Conservation (phyloP, 139 green algal species). For the Auxenochlorella pyrenoidosa region DNA sequence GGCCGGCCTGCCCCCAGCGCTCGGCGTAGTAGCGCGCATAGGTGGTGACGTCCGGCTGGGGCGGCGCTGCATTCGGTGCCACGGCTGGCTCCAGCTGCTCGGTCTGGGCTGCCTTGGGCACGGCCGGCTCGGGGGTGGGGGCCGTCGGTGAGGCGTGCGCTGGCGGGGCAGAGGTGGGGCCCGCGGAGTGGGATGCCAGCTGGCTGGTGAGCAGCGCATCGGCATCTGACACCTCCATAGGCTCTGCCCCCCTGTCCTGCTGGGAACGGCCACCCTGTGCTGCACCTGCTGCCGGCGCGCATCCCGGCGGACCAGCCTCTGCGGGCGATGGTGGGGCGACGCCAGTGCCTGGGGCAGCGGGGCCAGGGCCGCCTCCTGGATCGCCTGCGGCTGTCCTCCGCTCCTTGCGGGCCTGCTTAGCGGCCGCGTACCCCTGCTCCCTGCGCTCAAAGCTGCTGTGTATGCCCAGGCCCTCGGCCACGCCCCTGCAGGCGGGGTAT, state of each 20-base stretch:
- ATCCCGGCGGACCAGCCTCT: background rate
- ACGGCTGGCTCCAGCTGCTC: background rate
- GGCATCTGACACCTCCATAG: background rate
- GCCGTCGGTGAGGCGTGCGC: background rate
- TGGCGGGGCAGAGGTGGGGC: background rate
- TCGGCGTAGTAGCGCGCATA: slow-evolving; percentile 39
- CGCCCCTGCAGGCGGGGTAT: background rate
- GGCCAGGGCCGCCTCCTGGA: background rate
- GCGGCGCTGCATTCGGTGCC: background rate
- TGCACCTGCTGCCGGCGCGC: background rate
- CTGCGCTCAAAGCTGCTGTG: slow-evolving; percentile 11
- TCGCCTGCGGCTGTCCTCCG: background rate
- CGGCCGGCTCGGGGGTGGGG: background rate
- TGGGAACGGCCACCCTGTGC: too few species aligned
- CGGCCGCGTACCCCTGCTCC: background rate
- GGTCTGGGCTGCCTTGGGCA: background rate
- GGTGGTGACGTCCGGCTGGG: background rate
- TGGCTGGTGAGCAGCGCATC: background rate
- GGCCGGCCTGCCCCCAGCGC: slow-evolving; percentile 24
- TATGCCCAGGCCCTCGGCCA: slow-evolving; percentile 5
- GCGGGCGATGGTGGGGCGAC: background rate
- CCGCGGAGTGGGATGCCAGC: too few species aligned
- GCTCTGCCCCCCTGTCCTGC: background rate
- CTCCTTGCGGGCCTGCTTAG: background rate
- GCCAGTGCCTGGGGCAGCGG: background rate